Evolutionary conservation across 495 filamentous ascomycete species (phyloP).

Genomic region (Penicillium ochrochloron): DNA sequence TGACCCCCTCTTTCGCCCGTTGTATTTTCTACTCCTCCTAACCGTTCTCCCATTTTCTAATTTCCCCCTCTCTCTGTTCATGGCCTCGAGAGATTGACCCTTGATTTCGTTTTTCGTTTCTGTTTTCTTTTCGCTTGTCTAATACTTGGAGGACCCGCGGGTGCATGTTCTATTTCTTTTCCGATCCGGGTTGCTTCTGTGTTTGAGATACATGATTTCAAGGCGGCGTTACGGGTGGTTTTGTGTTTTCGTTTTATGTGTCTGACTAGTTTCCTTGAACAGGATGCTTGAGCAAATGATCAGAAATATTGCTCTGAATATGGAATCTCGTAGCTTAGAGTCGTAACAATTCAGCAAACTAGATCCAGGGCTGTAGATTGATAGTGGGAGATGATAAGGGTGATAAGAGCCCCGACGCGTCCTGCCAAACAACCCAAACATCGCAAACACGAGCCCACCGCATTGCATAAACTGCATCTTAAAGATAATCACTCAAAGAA

Average conservation of each 20-base stretch:
- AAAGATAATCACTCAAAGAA: slow-evolving; percentile 6
- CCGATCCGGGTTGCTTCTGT: slow-evolving; percentile 30
- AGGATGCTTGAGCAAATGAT: slow-evolving; percentile 28
- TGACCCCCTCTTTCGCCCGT: background rate
- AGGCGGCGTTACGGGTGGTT: slow-evolving; percentile 35
- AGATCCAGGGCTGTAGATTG: background rate
- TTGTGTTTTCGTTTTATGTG: slow-evolving; percentile 24
- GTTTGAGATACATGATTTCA: slow-evolving; percentile 34
- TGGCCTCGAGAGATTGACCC: slow-evolving; percentile 21
- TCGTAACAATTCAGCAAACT: background rate
- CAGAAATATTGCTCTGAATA: slow-evolving; percentile 20
- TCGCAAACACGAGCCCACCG: slow-evolving; percentile 25
- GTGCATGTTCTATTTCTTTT: slow-evolving; percentile 28
- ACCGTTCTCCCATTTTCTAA: slow-evolving; percentile 18
- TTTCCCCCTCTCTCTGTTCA: slow-evolving; percentile 13
- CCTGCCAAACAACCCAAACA: slow-evolving; percentile 30
- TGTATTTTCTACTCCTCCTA: slow-evolving; percentile 26
- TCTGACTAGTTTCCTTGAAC: slow-evolving; percentile 29
- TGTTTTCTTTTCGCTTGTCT: slow-evolving; percentile 33
- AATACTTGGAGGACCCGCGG: slow-evolving; percentile 36
- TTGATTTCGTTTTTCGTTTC: slow-evolving; percentile 19
- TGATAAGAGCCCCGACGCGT: slow-evolving; percentile 26
- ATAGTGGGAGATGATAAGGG: slow-evolving; percentile 20
- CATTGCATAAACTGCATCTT: slow-evolving; percentile 11
- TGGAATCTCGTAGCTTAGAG: background rate